phyloP scores from a whole-genome alignment of 1,284 basidiomycete genomes.

The Fomitiporia mediterranea region DNA sequence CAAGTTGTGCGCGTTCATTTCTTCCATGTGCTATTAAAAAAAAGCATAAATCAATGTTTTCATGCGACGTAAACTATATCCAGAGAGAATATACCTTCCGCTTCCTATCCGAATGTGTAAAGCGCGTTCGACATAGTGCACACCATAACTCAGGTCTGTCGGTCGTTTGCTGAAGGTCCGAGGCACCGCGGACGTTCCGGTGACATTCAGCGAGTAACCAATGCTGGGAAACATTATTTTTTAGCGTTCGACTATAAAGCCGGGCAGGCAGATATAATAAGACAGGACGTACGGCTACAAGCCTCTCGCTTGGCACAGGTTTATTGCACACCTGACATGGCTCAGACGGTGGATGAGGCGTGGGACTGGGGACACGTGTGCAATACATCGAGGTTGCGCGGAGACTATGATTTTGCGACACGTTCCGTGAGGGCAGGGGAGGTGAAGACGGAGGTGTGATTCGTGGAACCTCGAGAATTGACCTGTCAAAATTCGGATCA shows the following conservation, averaged over 20 bases:
- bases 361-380: too few relatives aligned
- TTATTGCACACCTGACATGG: neutral
- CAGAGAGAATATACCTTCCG: neutral
- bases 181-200: neutral
- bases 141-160: slow-evolving; percentile 7
- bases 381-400: too few relatives aligned
- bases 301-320: neutral
- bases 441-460: too few relatives aligned
- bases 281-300: neutral
- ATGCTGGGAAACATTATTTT: too few relatives aligned
- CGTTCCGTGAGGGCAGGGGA: too few relatives aligned
- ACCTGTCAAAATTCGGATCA: neutral
- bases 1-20: slow-evolving; percentile 1
- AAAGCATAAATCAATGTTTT: too few relatives aligned
- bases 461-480: neutral
- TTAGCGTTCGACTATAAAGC: neutral
- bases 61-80: neutral
- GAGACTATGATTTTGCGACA: too few relatives aligned
- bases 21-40: neutral
- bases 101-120: slow-evolving; percentile 10
- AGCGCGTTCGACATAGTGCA: neutral
- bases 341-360: too few relatives aligned
- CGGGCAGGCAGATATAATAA: too few relatives aligned
- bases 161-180: neutral
- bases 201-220: neutral